Conservation (phyloP, 192 early-diverging fungal genomes). For the Gryganskiella cystojenkinii region DNA sequence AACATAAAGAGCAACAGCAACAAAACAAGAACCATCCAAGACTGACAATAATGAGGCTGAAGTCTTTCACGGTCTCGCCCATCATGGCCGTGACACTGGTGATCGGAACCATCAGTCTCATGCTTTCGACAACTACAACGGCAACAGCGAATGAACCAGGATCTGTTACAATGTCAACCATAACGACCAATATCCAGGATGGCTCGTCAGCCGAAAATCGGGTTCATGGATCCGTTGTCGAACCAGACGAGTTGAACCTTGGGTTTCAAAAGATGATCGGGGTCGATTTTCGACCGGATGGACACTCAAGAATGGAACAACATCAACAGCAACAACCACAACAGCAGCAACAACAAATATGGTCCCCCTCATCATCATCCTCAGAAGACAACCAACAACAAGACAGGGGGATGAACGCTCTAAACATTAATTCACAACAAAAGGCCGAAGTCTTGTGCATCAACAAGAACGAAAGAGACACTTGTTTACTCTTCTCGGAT, state of each 20-base stretch:
- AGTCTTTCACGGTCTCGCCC: too few relatives aligned
- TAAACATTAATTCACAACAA: too few relatives aligned
- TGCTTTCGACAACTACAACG: background rate
- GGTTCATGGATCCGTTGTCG: background rate
- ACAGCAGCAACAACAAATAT: background rate
- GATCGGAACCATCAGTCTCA: too few relatives aligned
- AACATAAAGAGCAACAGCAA: background rate
- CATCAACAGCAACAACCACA: constrained; percentile 5
- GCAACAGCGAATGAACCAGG: background rate
- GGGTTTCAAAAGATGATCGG: constrained; percentile 28
- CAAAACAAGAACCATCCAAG: background rate
- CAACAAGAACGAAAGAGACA: too few relatives aligned
- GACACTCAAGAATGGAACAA: background rate
- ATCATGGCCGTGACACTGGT: too few relatives aligned
- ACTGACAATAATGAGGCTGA: background rate
- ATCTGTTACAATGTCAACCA: too few relatives aligned
- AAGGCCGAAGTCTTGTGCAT: too few relatives aligned
- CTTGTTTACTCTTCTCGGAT: constrained; percentile 27
- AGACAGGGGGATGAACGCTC: too few relatives aligned
- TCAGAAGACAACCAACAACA: too few relatives aligned
- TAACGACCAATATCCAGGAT: too few relatives aligned
- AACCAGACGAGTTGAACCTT: background rate
- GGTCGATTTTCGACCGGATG: constrained; percentile 22
- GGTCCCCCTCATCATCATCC: too few relatives aligned
- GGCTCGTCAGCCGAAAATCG: too few relatives aligned